Base-by-base conservation (phyloP, 495 filamentous ascomycete genomes). In the Penicillium nucicola region DNA sequence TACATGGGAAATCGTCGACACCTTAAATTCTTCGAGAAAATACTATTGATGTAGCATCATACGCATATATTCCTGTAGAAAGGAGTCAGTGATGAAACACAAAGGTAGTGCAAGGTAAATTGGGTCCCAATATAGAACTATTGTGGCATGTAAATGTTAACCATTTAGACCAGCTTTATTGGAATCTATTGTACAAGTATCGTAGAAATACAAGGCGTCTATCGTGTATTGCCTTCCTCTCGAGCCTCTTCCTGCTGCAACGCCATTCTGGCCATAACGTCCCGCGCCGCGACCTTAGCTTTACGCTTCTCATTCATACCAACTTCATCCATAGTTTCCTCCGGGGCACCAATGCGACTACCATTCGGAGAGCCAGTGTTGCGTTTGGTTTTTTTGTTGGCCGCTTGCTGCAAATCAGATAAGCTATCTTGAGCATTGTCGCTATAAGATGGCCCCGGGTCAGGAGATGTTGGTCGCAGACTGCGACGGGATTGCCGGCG, bases 221-320 rank as follows among this genome's bases (percentile, higher is more conserved):
- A 70, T 44, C 60, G 61, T 4, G 54, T 15, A 14, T 64, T 56
- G 4, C 66, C 65, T 1, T 61, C 69, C 42, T 68, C 70, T 70
- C 74, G 74, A n/a, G 64, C 65, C 45, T 75, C 72, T 50, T 77
- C 74, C 5, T 70, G 69, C 52, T 74, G 64, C 66, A 77, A 70
- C 22, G 69, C 72, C 34, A 67, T 47, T 31, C 61, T 65, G 20
- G 59, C 69, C 64, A 74, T 60, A 19, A 50, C 52, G 51, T 77
- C 70, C 42, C 70, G 61, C 46, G 61, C 62, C 41, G 67, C 65
- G 37, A 69, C 55, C 53, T 64, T 70, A 18, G 70, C 66, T 42
- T 68, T 72, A 32, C 66, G 72, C 48, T 65, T 65, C 39, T 69
- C 67, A n/a, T 50, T 37, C 49, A 52, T 42, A 17, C 22, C 41